Evolutionary conservation across 2,329 filamentous ascomycete genomes (phyloP).

Genomic region (Diaporthe eres): DNA sequence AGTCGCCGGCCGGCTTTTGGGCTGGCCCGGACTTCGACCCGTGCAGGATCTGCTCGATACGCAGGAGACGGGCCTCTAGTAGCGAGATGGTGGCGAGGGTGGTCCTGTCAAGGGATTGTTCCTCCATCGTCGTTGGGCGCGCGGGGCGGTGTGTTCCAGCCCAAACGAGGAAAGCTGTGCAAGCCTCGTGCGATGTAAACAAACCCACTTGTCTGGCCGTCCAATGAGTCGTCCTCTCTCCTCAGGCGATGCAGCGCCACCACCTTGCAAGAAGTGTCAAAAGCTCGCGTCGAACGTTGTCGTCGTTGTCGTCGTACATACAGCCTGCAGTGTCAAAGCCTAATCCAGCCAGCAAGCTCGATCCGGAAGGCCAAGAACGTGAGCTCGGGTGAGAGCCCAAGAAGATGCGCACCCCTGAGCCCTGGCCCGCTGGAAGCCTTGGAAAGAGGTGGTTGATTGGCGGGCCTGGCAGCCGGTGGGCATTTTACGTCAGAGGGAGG

Average conservation of each 20-base stretch:
- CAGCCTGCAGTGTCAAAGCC: constrained; percentile 27
- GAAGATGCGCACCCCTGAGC: not conserved
- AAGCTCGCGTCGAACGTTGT: not conserved
- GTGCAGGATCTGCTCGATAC: constrained; percentile 72
- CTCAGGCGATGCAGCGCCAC: not conserved
- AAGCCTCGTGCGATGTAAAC: constrained; percentile 8
- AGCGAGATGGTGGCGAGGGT: constrained; percentile 69
- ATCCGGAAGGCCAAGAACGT: not conserved
- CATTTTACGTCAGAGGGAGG: constrained; percentile 29
- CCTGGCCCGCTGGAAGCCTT: not conserved
- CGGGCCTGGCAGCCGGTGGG: constrained; percentile 16
- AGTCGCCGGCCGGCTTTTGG: constrained; percentile 46
- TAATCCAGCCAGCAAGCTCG: constrained; percentile 4
- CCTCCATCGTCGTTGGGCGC: constrained; percentile 40
- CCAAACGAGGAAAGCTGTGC: not conserved
- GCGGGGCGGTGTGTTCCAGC: not conserved
- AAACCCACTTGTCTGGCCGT: not conserved
- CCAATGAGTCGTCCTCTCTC: not conserved
- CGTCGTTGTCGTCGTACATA: not conserved
- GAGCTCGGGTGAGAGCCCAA: not conserved
- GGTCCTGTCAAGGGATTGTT: constrained; percentile 63
- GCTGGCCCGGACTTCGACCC: constrained; percentile 58
- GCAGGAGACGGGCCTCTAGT: constrained; percentile 70
- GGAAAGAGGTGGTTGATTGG: constrained; percentile 12
- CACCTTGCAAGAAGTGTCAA: not conserved